phyloP scores from a whole-genome alignment of 306 rosid genomes.

The Chamaecrista fasciculata region DNA sequence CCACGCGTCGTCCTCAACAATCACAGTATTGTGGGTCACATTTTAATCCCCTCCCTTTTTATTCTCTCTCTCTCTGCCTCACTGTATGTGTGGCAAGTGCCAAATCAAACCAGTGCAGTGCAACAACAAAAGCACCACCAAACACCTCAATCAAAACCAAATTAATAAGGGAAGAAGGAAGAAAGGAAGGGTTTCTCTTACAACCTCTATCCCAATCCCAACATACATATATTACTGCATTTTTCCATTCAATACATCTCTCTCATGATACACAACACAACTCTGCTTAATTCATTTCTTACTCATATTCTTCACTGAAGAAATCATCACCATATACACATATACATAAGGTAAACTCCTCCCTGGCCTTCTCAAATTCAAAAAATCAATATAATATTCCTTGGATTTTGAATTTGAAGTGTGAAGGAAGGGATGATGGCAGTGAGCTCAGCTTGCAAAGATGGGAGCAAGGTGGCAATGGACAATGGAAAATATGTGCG shows the following conservation, averaged over 20 bases:
- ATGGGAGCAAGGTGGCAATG: slow-evolving; percentile 58
- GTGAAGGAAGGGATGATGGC: slow-evolving; percentile 67
- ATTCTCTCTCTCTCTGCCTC: neutral
- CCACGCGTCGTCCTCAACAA: slow-evolving; percentile 47
- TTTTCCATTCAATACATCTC: too few relatives aligned
- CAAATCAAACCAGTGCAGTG: slow-evolving; percentile 45
- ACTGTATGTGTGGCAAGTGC: slow-evolving; percentile 48
- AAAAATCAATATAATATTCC: too few relatives aligned
- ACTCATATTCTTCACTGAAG: too few relatives aligned
- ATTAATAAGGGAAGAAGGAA: slow-evolving; percentile 17
- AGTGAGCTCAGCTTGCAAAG: slow-evolving; percentile 68
- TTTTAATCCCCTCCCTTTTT: neutral
- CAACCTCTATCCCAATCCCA: slow-evolving; percentile 36
- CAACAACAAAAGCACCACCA: slow-evolving; percentile 40
- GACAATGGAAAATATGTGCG: slow-evolving; percentile 98
- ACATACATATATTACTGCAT: slow-evolving; percentile 33
- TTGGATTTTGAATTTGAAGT: slow-evolving; percentile 31
- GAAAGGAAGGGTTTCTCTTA: slow-evolving; percentile 48
- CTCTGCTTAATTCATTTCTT: neutral
- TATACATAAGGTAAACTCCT: too few relatives aligned
- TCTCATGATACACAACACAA: slow-evolving; percentile 2
- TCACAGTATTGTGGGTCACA: slow-evolving; percentile 30
- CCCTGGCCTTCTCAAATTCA: too few relatives aligned
- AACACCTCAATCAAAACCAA: slow-evolving; percentile 22
- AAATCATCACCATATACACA: too few relatives aligned